Base-by-base conservation (phyloP, 1,284 basidiomycete species). In the Fomitopsis palustris region DNA sequence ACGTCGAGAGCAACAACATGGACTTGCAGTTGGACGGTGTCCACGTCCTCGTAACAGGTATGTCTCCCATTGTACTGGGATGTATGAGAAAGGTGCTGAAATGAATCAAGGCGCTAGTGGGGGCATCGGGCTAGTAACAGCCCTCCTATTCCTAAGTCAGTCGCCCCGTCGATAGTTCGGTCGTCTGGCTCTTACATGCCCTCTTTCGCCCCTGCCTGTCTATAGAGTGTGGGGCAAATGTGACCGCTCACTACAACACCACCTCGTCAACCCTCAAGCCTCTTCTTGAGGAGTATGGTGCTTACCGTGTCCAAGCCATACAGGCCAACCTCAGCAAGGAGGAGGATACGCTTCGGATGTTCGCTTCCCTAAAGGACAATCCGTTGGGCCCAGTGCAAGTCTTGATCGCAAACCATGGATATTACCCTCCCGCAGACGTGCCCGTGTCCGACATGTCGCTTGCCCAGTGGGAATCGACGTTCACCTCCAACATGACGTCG, bases 181-280 rank as follows among this genome's bases (percentile, higher is more conserved):
- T 38, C 54, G 4, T 23, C 25, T 12, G 16, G 14, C 25, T 25
- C 27, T 37, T 29, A 41, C 38, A 37, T n/a, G 23, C n/a, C 51
- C 39, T 23, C n/a, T 33, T 43, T 31, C 23, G 19, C 41, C 9
- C 31, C 56, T 12, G 31, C 29, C 37, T 41, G 25, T 45, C 12
- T 37, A 43, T 67, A 90, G 87, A 83, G 39, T 83, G 87, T 64
- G 87, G 87, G 3, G 86, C 89, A 4, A 80, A 79, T 60, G 87
- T 92, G 8, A 85, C 87, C 0, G 88, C 87, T 0, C 88, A 91
- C 67, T 92, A 87, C 72, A 86, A 90, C 70, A 79, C 81, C 12
- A 85, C 79, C 45, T 65, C 74, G 17, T 67, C 71, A 0, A 71
- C 83, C 0, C 73, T 90, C 12, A 70, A 78, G 7, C 71, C 76